Evolutionary conservation across 768 basidiomycete genomes (phyloP).

Genomic region (Phaeotremella skinneri): DNA sequence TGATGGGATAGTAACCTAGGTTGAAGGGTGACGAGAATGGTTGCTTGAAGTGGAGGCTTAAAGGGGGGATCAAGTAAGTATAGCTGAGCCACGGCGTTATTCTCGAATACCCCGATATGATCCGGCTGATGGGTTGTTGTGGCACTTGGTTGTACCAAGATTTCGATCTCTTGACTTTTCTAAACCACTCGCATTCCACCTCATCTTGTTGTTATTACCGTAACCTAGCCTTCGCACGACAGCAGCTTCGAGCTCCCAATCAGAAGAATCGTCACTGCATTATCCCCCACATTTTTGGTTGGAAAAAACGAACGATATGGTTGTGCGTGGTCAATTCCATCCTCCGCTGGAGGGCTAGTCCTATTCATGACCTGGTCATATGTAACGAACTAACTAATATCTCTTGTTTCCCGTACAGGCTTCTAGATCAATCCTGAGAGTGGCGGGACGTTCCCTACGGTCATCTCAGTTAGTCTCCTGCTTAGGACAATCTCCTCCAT

Average conservation of each 20-base stretch:
- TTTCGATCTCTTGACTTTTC: neutral
- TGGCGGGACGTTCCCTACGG: neutral
- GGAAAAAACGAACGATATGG: neutral
- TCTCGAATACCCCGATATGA: neutral
- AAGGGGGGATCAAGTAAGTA: neutral
- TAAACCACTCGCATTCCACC: too few species aligned
- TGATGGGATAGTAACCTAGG: too few species aligned
- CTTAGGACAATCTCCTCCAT: neutral
- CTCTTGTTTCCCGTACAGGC: neutral
- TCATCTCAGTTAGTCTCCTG: neutral
- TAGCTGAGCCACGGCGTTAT: neutral
- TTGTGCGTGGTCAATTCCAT: neutral
- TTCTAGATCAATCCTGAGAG: neutral
- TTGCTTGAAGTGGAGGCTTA: neutral
- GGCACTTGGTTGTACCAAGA: neutral
- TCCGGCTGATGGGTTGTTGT: neutral
- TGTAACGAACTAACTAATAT: neutral
- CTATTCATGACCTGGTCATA: too few species aligned
- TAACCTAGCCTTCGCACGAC: too few species aligned
- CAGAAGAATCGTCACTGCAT: too few species aligned
- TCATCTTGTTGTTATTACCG: too few species aligned
- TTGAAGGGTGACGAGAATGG: neutral
- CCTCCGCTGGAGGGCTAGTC: too few species aligned
- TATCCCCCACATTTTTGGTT: too few species aligned
- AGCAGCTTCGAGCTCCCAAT: too few species aligned